Evolutionary conservation across 192 early-diverging fungal species (phyloP).

Genomic region (Ambispora gerdemannii): DNA sequence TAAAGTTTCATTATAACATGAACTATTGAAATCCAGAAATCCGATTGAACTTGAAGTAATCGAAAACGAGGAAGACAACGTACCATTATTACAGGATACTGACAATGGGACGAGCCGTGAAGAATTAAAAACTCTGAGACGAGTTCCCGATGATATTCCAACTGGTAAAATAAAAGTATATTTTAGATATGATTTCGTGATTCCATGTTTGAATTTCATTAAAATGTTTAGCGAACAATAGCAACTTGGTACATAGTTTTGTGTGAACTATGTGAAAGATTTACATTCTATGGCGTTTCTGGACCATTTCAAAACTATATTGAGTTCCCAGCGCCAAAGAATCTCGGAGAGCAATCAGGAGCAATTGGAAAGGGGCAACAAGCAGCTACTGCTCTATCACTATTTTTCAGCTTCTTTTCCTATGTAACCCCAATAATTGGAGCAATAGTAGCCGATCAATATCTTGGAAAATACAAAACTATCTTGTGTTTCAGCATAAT

Average conservation of each 20-base stretch:
- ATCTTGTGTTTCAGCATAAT: conserved; percentile 61
- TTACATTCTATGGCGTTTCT: conserved; percentile 60
- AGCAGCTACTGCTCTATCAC: conserved; percentile 53
- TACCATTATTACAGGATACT: too few relatives aligned
- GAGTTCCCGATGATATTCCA: conserved; percentile 59
- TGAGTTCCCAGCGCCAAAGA: conserved; percentile 40
- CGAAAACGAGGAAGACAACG: too few relatives aligned
- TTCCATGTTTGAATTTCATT: background rate
- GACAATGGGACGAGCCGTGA: too few relatives aligned
- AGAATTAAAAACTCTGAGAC: conserved; percentile 53
- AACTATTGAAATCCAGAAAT: too few relatives aligned
- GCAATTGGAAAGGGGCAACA: conserved; percentile 51
- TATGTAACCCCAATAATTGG: conserved; percentile 56
- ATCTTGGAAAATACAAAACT: conserved; percentile 70
- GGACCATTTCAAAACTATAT: conserved; percentile 59
- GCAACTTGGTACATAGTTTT: conserved; percentile 52
- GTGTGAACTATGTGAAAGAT: conserved; percentile 60
- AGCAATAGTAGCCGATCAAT: conserved; percentile 68
- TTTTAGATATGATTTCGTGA: background rate
- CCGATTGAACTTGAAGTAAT: too few relatives aligned
- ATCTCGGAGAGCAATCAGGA: conserved; percentile 44
- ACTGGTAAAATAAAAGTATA: background rate
- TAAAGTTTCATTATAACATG: too few relatives aligned
- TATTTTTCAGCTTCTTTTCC: conserved; percentile 58
- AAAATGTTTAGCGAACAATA: background rate